Conservation (phyloP, 2,329 filamentous ascomycete genomes). For the Fusarium incarnatum region DNA sequence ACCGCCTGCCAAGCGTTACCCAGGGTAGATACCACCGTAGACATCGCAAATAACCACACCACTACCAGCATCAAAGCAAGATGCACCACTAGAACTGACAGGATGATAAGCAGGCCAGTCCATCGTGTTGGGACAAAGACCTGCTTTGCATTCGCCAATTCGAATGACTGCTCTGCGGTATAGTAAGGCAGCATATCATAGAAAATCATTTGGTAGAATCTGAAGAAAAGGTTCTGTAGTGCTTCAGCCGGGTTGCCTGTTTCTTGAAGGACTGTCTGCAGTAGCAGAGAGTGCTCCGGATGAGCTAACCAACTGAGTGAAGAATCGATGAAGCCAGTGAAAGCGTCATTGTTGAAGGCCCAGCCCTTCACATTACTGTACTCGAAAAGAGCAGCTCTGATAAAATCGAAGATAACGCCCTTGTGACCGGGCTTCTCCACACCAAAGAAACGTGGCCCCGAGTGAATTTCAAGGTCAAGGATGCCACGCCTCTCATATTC, state of each 20-base stretch:
- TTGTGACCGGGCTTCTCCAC: too few species aligned
- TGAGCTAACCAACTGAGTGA: conserved; percentile 18
- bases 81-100: neutral
- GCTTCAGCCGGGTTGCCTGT: conserved; percentile 18
- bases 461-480: neutral
- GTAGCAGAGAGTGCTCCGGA: conserved; percentile 3
- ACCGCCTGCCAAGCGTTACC: conserved; percentile 24
- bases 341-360: neutral
- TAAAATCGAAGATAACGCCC: too few species aligned
- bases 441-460: neutral
- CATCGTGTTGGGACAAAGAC: neutral
- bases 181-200: conserved; percentile 2
- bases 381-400: neutral
- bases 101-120: neutral
- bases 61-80: neutral
- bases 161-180: neutral
- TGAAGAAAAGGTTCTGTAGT: neutral
- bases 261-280: conserved; percentile 11
- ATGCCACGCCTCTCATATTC: neutral
- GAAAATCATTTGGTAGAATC: conserved; percentile 28
- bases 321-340: accelerated
- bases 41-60: neutral
- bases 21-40: neutral
- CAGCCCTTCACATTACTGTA: neutral
- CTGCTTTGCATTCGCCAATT: neutral